Conservation (phyloP, 169 alveolate species). For the Babesia gibsoni region DNA sequence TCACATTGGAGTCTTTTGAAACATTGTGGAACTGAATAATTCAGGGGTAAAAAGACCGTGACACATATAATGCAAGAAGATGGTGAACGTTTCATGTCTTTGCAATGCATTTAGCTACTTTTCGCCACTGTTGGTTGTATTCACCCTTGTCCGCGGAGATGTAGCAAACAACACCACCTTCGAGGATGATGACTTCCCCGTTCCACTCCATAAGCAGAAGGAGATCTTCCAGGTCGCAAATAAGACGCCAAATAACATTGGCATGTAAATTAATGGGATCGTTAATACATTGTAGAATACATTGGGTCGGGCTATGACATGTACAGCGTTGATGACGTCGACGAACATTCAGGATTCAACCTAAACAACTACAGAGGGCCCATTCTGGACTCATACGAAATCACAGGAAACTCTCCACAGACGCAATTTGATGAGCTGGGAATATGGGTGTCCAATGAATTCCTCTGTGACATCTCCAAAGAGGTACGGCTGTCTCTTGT, state of each 20-base stretch:
- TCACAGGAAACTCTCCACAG: neutral
- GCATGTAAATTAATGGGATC: neutral
- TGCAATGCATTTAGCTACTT: no score
- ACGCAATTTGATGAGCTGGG: neutral
- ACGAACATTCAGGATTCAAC: constrained; percentile 21
- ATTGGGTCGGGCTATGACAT: constrained; percentile 61
- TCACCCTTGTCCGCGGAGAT: neutral
- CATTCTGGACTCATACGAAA: constrained; percentile 12
- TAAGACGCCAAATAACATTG: constrained; percentile 23
- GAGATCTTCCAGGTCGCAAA: neutral
- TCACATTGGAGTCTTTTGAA: neutral
- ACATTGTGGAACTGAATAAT: neutral
- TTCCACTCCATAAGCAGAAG: neutral
- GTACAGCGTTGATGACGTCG: constrained; percentile 13
- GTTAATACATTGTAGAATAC: constrained; percentile 24
- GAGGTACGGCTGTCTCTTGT: constrained; percentile 18
- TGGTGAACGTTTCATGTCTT: no score
- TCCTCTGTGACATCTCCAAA: constrained; percentile 39
- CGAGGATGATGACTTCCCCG: neutral
- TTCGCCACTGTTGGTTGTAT: no score
- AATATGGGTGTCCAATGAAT: constrained; percentile 31
- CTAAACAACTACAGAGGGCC: constrained; percentile 52
- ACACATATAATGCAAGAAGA: neutral
- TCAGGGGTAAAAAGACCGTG: neutral
- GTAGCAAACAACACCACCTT: no score